Conservation (phyloP, 352 stramenopile species). For the Bremia lactucae region DNA sequence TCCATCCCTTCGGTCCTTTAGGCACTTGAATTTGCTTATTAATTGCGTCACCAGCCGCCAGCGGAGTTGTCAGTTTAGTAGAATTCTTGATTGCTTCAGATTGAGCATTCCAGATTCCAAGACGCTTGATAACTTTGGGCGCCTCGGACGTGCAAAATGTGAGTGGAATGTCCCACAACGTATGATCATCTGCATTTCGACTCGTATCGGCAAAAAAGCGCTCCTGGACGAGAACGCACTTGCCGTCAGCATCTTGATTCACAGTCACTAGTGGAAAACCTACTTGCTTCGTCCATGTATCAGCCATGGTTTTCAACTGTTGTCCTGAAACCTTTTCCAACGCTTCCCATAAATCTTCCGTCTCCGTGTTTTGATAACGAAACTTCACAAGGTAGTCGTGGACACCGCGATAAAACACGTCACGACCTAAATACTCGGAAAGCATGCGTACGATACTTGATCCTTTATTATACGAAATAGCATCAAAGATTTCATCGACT, state of each 20-base stretch:
- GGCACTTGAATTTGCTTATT: conserved; percentile 63
- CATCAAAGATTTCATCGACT: conserved; percentile 97
- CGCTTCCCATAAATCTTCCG: conserved; percentile 90
- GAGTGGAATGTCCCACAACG: conserved; percentile 84
- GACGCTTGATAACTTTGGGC: conserved; percentile 27
- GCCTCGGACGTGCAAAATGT: conserved; percentile 46
- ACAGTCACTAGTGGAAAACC: conserved; percentile 90
- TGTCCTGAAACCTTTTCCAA: conserved; percentile 87
- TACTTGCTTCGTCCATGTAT: conserved; percentile 90
- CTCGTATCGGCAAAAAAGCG: conserved; percentile 89
- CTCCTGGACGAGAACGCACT: conserved; percentile 77
- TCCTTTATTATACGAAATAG: conserved; percentile 93
- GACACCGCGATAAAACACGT: conserved; percentile 78
- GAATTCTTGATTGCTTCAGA: conserved; percentile 15
- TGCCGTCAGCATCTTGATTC: conserved; percentile 41
- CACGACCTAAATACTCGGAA: conserved; percentile 52
- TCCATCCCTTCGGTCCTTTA: conserved; percentile 46
- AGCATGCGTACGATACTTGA: conserved; percentile 67
- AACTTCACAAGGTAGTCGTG: conserved; percentile 89
- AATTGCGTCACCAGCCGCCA: conserved; percentile 76
- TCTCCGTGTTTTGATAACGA: conserved; percentile 94
- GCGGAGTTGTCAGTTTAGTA: conserved; percentile 12
- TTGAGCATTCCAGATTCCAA: conserved; percentile 67
- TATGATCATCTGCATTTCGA: conserved; percentile 47
- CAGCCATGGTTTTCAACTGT: conserved; percentile 88